These are phyloP conservation scores for Discostella stelligera DNA, from an alignment of 352 stramenopile genomes.

Conservation along the genomic window DNA sequence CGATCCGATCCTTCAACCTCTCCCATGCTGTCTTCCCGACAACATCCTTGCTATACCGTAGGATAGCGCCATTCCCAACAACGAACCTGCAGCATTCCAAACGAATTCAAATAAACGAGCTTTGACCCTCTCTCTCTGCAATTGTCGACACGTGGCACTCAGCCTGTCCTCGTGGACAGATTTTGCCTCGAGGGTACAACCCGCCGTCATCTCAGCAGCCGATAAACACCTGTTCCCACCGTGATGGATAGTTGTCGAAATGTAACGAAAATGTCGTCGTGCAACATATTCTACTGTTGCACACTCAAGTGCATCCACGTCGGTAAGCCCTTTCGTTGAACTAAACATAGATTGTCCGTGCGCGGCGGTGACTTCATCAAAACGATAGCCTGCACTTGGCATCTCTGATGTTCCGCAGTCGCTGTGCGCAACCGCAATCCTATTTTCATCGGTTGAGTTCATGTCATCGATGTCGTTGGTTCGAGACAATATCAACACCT, in stretches of 20 bases:
- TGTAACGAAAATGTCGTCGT: slow-evolving; percentile 76
- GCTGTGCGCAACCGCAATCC: slow-evolving; percentile 4
- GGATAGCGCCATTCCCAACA: slow-evolving; percentile 50
- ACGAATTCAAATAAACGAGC: slow-evolving; percentile 39
- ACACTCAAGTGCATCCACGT: slow-evolving; percentile 58
- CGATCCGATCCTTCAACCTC: neutral
- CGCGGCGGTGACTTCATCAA: slow-evolving; percentile 18
- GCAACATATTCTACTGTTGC: slow-evolving; percentile 67
- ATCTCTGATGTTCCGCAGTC: slow-evolving; percentile 11
- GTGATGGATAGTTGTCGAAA: slow-evolving; percentile 50
- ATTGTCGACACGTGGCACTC: slow-evolving; percentile 31
- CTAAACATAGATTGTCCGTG: slow-evolving; percentile 9
- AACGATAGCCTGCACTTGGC: slow-evolving; percentile 21
- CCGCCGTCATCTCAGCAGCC: slow-evolving; percentile 24
- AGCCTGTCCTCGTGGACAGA: slow-evolving; percentile 39
- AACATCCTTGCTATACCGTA: slow-evolving; percentile 56
- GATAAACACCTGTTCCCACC: neutral
- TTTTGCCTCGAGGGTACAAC: slow-evolving; percentile 23
- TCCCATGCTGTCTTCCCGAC: slow-evolving; percentile 26
- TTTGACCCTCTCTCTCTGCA: slow-evolving; percentile 58
- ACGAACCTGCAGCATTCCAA: slow-evolving; percentile 54
- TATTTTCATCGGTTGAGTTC: slow-evolving; percentile 5
- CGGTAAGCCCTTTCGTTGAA: slow-evolving; percentile 28
- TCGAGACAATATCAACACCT: slow-evolving; percentile 64
- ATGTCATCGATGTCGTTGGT: neutral